Evolutionary conservation across 352 stramenopile genomes (phyloP), one percentile per base, ranked within the genome.

Genomic region (Globisporangium cylindrosporum): DNA sequence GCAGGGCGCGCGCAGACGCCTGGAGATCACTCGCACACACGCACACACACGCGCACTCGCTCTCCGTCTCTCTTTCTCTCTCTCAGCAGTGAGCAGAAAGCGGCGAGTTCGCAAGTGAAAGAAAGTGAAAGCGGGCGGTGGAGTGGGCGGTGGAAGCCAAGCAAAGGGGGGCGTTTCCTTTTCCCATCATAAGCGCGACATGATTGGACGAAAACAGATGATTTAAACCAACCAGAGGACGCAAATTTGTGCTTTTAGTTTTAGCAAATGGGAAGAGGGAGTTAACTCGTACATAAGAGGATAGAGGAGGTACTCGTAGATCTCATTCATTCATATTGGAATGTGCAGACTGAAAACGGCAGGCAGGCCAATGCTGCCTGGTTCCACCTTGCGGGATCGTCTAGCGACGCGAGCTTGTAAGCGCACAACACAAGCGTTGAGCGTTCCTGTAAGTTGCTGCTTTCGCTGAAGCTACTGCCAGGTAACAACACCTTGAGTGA

Each of bases 91-190:
- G 73, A 80, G 69, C 78, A 80, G 73, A 73, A 88, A 79, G 80
- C 68, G 70, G 80, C 81, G 83, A 86, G 67, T 92, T 92, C 64
- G 80, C 80, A 84, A 92, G 81, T 90, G 81, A 57, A 41, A 29
- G 12, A 55, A 18, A 59, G 22, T 14, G 59, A 18, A 59, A 36
- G 53, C 60, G 49, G 32, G n/a, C 22, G 53, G 15, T 4, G 41
- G 18, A 49, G 41, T 22, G 41, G 41, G 41, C 41, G 41, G 41
- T 46, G 38, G 41, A n/a, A 61, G 56, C 59, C 49, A 61, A 66
- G 63, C 58, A 66, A 56, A 66, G 63, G 69, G 69, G 68, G 70
- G 48, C 20, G 48, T 55, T 55, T 55, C 48, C 38, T 46, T 46
- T 46, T 46, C 38, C 38, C 20, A 12, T 55, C 7, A 2, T n/a